Evolutionary conservation across 2,329 filamentous ascomycete genomes (phyloP), one percentile per base, ranked within the genome.

Genomic region (Alternaria angustiovoidea): DNA sequence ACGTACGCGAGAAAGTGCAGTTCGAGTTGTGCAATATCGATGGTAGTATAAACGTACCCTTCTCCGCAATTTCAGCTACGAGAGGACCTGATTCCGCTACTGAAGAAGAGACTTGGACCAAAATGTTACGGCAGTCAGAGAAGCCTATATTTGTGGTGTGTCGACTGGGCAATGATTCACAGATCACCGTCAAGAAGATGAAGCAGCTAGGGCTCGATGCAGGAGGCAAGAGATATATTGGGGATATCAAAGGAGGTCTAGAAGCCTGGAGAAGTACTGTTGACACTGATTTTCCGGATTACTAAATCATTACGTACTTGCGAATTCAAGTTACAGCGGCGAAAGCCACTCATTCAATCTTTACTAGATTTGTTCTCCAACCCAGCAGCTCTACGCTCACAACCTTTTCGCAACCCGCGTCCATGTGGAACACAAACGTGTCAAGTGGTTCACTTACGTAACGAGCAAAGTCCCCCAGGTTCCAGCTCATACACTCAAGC

Each of bases 1-100:
- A 98, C 66, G 93, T 96, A 1, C 85, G 95, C 2, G 93, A 96
- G 68, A 88, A 88, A 69, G 91, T 93, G 28, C 92, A 97, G 62
- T 97, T 92, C 66, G 89, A 91, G 16, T 88, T 98, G 44, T 93
- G 90, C 64, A 88, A 85, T 62, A 83, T 99, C 7, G 82, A 88
- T 0, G 91, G 91, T 0, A 92, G 92, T 26, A 80, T 96, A 51
- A 97, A 93, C 67, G 76, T 93, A 1, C 91, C 88, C 0, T 91
- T 90, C 70, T 90, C 87, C 12, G 82, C 78, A 1, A 79, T 87
- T 16, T 81, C 69, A 7, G 59, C 64, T 6, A 83, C 39, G 46
- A 68, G 41, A 53, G 34, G 24, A 7, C 32, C 57, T 11, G 44
- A 8, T n/a, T 18, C 47, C 2, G 55, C 24, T 14, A 54, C 38